A percentile compares a stretch with the other conserved stretches of the same genome.
Evolutionary conservation across 148 eudicot species (phyloP).

Genomic region (Heliosperma pusillum): DNA sequence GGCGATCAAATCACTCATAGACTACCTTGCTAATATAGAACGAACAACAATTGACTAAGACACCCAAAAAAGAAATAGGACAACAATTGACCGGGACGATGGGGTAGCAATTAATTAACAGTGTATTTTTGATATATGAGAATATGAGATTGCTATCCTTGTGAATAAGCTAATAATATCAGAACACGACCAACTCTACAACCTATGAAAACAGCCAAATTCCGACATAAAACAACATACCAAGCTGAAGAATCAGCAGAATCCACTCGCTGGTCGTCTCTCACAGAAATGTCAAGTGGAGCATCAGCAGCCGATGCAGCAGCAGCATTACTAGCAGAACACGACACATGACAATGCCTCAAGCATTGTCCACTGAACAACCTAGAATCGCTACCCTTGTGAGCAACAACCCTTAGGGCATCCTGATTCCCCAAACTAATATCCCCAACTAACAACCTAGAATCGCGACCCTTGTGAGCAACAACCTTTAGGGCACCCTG

Average conservation of each 20-base stretch:
- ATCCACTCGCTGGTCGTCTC: slow-evolving; percentile 22
- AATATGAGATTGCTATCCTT: not conserved
- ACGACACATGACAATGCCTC: slow-evolving; percentile 20
- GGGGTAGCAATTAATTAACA: not conserved
- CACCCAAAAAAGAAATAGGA: too few relatives aligned
- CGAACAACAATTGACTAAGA: too few relatives aligned
- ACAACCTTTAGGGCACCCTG: too few relatives aligned
- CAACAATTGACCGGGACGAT: too few relatives aligned
- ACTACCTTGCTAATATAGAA: too few relatives aligned
- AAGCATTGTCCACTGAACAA: slow-evolving; percentile 27
- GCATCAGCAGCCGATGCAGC: slow-evolving; percentile 12
- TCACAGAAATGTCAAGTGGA: slow-evolving; percentile 13
- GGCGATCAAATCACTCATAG: too few relatives aligned
- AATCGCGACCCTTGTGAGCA: too few relatives aligned
- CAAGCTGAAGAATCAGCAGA: slow-evolving; percentile 22
- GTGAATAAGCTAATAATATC: not conserved
- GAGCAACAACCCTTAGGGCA: slow-evolving; percentile 22
- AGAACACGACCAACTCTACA: too few relatives aligned
- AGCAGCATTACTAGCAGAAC: slow-evolving; percentile 17
- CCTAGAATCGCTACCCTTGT: slow-evolving; percentile 28
- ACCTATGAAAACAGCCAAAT: not conserved
- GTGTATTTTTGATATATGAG: not conserved
- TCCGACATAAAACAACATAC: not conserved
- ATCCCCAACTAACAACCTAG: slow-evolving; percentile 23
- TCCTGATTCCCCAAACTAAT: slow-evolving; percentile 40